These are phyloP conservation scores for Monosporozyma yasuniensis DNA, from an alignment of 805 yeast species.

Conservation along the genomic window DNA sequence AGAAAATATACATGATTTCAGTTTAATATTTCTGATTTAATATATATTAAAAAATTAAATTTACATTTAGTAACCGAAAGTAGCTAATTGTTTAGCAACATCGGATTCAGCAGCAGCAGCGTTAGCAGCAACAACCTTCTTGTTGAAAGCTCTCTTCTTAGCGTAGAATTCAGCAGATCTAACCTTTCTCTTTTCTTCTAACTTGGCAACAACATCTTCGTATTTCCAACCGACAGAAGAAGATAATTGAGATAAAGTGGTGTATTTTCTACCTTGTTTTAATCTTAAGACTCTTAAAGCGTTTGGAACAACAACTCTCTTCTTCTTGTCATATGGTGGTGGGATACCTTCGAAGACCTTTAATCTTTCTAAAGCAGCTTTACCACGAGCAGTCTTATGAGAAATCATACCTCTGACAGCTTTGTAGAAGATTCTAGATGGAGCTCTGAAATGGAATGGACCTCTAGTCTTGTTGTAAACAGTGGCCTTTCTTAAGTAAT, in stretches of 20 bases:
- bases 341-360: conserved; percentile 99
- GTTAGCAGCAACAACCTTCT: conserved; percentile 83
- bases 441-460: conserved; percentile 99
- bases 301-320: conserved; percentile 99
- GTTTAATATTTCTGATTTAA: conserved; percentile 9
- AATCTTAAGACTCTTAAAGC: conserved; percentile 98
- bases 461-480: conserved; percentile 98
- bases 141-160: conserved; percentile 92
- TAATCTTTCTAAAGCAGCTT: conserved; percentile 98
- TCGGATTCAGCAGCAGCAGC: conserved; percentile 84
- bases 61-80: conserved; percentile 85
- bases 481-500: conserved; percentile 98
- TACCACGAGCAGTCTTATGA: conserved; percentile 99
- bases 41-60: conserved; percentile 7
- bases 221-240: conserved; percentile 99
- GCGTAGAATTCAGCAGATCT: conserved; percentile 98
- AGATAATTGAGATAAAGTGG: conserved; percentile 94
- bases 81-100: conserved; percentile 87
- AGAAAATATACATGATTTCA: conserved; percentile 7
- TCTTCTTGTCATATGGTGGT: conserved; percentile 98
- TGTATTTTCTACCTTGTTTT: conserved; percentile 99
- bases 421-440: conserved; percentile 99
- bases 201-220: conserved; percentile 94
- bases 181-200: conserved; percentile 99
- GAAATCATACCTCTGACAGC: conserved; percentile 99